These are phyloP conservation scores for Galerina sulciceps DNA, from an alignment of 768 basidiomycete species.

Conservation along the genomic window DNA sequence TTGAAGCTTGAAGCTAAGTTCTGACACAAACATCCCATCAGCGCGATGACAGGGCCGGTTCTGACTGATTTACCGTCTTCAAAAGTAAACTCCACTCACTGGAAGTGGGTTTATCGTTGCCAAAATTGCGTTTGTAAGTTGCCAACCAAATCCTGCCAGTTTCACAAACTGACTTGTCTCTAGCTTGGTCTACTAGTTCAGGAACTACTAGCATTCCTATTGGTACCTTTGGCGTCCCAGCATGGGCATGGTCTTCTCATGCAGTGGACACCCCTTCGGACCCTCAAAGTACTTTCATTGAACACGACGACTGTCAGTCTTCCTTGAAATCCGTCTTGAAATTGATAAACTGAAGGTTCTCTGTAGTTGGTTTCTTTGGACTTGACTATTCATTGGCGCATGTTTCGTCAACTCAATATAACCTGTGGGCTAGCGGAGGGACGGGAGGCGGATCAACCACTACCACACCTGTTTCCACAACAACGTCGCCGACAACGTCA, in stretches of 20 bases:
- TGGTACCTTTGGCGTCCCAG: slow-evolving; percentile 41
- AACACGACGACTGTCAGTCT: slow-evolving; percentile 62
- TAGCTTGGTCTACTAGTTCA: slow-evolving; percentile 42
- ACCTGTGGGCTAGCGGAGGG: slow-evolving; percentile 52
- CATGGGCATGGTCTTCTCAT: slow-evolving; percentile 52
- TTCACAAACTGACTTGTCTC: not conserved
- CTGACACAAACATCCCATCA: slow-evolving; percentile 14
- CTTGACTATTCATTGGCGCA: slow-evolving; percentile 50
- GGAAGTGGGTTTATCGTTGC: slow-evolving; percentile 73
- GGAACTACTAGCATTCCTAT: slow-evolving; percentile 43
- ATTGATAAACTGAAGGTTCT: not conserved
- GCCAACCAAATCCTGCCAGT: not conserved
- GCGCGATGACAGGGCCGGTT: slow-evolving; percentile 52
- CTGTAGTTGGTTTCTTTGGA: slow-evolving; percentile 63
- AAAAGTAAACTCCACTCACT: slow-evolving; percentile 60
- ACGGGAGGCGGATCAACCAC: slow-evolving; percentile 41
- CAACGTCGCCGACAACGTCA: slow-evolving; percentile 32
- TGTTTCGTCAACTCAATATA: slow-evolving; percentile 49
- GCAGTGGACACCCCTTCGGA: slow-evolving; percentile 54
- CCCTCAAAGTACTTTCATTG: slow-evolving; percentile 51
- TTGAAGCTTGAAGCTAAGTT: not conserved
- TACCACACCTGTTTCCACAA: slow-evolving; percentile 20
- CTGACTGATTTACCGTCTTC: slow-evolving; percentile 56
- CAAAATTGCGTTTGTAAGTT: slow-evolving; percentile 64
- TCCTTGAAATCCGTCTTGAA: not conserved